Evolutionary conservation across 2,329 filamentous ascomycete species (phyloP), one percentile per base, ranked within the genome.

Genomic region (Botrytis fragariae): DNA sequence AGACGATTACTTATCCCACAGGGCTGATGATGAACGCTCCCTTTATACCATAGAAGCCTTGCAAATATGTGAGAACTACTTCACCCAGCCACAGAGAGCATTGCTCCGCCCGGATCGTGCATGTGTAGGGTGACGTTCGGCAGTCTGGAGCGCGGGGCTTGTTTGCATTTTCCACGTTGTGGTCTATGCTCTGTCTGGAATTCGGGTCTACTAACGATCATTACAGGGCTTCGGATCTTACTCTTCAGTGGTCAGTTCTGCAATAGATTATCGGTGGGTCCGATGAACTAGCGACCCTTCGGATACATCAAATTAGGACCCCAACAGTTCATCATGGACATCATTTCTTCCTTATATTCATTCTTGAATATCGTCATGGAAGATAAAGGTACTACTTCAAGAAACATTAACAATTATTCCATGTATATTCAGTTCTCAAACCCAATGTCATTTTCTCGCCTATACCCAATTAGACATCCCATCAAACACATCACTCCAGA

Each of bases 191-290:
- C 59, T 59, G 70, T 61, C 70, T 72, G 61, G 35, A 54, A 42
- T 72, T 67, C 16, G 60, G 69, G 69, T 59, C 62, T 48, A 18
- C 48, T 68, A n/a, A 54, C 5, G 48, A 73, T 64, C 67, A 61
- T 37, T 73, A 63, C 62, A 73, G 71, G 72, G 73, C 71, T 51
- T 71, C 20, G 37, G 14, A 39, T 59, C 68, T 69, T 59, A 69
- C 63, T 60, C 48, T 68, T 72, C 22, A 69, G 37, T 72, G 51
- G 51, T 45, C 71, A 61, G 6, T 60, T 72, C 73, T 71, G 72
- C 72, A 73, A 39, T 72, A 57, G 39, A 71, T 63, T 71, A 63
- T 77, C 77, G 77, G 77, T 63, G 70, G 71, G 59, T 73, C 77
- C 77, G 76, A 77, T 67, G 74, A 69, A 54, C 73, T 72, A 76